Evolutionary conservation across 2,329 filamentous ascomycete genomes (phyloP).

Genomic region (Lecanosticta acicola): DNA sequence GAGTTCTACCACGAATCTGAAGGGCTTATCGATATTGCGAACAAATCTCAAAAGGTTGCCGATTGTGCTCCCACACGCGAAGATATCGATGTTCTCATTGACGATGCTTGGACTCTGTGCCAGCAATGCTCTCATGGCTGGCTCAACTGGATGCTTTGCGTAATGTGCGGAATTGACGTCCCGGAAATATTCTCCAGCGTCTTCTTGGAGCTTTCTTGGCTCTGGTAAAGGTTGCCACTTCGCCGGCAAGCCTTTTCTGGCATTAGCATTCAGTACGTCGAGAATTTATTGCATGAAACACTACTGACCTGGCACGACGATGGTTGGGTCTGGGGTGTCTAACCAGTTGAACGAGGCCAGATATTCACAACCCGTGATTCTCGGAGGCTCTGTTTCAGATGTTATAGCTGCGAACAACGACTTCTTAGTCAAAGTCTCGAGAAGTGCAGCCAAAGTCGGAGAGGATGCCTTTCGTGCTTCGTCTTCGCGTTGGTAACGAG

Average conservation of each 20-base stretch:
- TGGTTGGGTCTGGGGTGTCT: constrained; percentile 32
- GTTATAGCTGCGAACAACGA: no score
- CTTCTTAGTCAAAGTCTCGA: no score
- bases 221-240: constrained; percentile 44
- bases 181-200: constrained; percentile 48
- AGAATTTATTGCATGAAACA: no score
- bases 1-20: constrained; percentile 55
- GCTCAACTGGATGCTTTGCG: constrained; percentile 48
- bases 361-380: constrained; percentile 29
- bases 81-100: constrained; percentile 45
- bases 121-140: constrained; percentile 44
- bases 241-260: constrained; percentile 44
- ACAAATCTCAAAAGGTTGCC: constrained; percentile 57
- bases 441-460: no score
- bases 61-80: constrained; percentile 57
- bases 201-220: constrained; percentile 36
- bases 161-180: constrained; percentile 51
- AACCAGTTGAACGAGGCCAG: constrained; percentile 52
- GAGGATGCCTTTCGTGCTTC: no score
- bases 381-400: no score
- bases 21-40: constrained; percentile 42
- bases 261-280: background rate
- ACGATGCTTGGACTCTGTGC: constrained; percentile 35
- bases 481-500: no score
- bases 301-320: constrained; percentile 43